Evolutionary conservation across 768 basidiomycete species (phyloP).

Genomic region (Collybiopsis luxurians): DNA sequence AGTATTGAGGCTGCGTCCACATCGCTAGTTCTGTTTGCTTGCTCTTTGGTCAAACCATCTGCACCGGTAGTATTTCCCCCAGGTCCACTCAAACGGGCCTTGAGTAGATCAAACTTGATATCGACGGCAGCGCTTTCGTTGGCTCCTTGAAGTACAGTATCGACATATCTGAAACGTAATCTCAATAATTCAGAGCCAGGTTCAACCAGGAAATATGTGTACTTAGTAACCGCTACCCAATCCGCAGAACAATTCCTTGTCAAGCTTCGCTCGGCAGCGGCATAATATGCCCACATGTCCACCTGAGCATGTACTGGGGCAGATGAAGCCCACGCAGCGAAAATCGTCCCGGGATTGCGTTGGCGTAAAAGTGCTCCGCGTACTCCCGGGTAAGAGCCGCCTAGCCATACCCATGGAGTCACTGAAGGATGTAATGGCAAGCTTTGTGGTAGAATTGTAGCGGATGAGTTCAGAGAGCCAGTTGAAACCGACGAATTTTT

Average conservation of each 20-base stretch:
- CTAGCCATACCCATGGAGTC: slow-evolving; percentile 47
- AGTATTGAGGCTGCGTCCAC: slow-evolving; percentile 40
- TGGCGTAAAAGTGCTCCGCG: slow-evolving; percentile 42
- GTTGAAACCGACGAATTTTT: neutral
- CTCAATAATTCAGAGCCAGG: neutral
- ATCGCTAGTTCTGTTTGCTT: slow-evolving; percentile 34
- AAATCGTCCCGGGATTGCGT: slow-evolving; percentile 44
- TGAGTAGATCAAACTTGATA: slow-evolving; percentile 41
- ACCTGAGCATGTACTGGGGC: slow-evolving; percentile 49
- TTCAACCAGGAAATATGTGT: neutral
- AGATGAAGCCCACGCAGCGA: slow-evolving; percentile 48
- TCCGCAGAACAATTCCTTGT: slow-evolving; percentile 51
- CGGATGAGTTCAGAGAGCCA: neutral
- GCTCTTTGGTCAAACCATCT: slow-evolving; percentile 27
- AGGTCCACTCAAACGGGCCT: slow-evolving; percentile 39
- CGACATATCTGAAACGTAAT: slow-evolving; percentile 26
- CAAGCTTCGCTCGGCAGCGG: slow-evolving; percentile 45
- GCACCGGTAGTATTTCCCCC: slow-evolving; percentile 38
- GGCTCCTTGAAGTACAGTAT: slow-evolving; percentile 28
- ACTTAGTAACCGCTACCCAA: slow-evolving; percentile 45
- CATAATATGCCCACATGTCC: slow-evolving; percentile 50
- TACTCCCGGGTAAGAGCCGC: slow-evolving; percentile 49
- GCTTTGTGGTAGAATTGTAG: slow-evolving; percentile 2
- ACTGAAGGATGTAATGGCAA: slow-evolving; percentile 36
- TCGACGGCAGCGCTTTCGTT: slow-evolving; percentile 31